Conservation (phyloP, 176 grass and related monocot genomes). For the Puccinellia tenuiflora region DNA sequence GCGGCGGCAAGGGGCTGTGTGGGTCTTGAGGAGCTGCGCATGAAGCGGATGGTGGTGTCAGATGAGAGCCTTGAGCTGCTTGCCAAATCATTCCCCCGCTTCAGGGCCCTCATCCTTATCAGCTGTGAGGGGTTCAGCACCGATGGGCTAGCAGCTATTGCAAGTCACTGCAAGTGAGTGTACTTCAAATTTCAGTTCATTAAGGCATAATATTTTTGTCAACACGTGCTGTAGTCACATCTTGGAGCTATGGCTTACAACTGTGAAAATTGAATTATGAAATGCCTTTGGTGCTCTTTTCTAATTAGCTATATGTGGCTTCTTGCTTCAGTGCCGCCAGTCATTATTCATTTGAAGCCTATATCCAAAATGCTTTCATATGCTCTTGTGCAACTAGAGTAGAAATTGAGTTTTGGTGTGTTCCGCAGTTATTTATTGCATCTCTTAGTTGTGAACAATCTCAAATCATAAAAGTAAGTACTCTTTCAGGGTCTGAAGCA, state of each 20-base stretch:
- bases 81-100: conserved; percentile 53
- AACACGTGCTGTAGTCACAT: neutral
- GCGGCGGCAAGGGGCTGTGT: conserved; percentile 24
- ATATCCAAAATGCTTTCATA: neutral
- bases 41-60: conserved; percentile 80
- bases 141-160: conserved; percentile 57
- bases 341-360: neutral
- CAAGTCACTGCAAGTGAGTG: conserved; percentile 69
- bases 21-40: conserved; percentile 60
- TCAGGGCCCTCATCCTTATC: conserved; percentile 58
- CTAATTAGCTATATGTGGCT: neutral
- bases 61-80: conserved; percentile 69
- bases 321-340: neutral
- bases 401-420: neutral
- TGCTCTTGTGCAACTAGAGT: neutral
- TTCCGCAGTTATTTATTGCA: neutral
- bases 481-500: neutral
- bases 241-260: neutral
- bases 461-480: neutral
- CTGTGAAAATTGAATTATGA: neutral
- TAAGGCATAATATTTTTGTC: neutral
- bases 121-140: conserved; percentile 85
- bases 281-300: neutral
- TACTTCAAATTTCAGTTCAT: neutral
- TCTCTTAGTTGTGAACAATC: neutral